Base-by-base conservation (phyloP, 495 filamentous ascomycete species). In the Rusavskia elegans region DNA sequence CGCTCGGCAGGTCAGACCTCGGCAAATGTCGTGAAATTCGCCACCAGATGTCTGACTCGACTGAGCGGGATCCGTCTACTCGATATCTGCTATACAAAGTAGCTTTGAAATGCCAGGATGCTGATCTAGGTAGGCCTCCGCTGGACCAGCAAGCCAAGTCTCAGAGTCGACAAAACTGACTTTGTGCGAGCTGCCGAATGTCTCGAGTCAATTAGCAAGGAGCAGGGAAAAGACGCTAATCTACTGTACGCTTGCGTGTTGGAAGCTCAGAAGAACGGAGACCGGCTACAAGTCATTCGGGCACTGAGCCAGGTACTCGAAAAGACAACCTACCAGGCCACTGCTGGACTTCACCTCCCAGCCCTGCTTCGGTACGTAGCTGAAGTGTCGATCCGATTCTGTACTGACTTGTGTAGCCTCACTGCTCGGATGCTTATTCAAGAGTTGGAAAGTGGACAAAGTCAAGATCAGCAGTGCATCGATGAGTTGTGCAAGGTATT, bases 201-300 rank as follows among this genome's bases (percentile, higher is more conserved):
- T 50, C 72, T 87, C 25, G 62, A 77, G 38, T 59, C 57, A 1
- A 66, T 90, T 27, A 71, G 63, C 37, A 61, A 68, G 39, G 54
- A 65, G 23, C 66, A 71, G 0, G 61, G 70, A 6, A 71, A 77
- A 41, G 71, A 81, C 51, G 68, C 74, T 8, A 71, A 64, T 23
- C 77, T 84, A 51, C 71, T 94, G 7, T 83, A 84, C 49, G 83
- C 86, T 0, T 92, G 87, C 57, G 80, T 82, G 52, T 64, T 84
- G 2, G 86, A 90, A 57, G 83, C 87, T 4, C 79, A 89, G 39
- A 69, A 80, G 57, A 62, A 66, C 1, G 80, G 82, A 2, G 75
- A 86, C 54, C 78, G 74, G 27, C 53, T 57, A 8, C 70, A 78
- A 50, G 76, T 80, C 5, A 65, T 84, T 27, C 63, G 65, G 13